phyloP scores from a whole-genome alignment of 176 grass and related monocot genomes.

The Eragrostis curvula region DNA sequence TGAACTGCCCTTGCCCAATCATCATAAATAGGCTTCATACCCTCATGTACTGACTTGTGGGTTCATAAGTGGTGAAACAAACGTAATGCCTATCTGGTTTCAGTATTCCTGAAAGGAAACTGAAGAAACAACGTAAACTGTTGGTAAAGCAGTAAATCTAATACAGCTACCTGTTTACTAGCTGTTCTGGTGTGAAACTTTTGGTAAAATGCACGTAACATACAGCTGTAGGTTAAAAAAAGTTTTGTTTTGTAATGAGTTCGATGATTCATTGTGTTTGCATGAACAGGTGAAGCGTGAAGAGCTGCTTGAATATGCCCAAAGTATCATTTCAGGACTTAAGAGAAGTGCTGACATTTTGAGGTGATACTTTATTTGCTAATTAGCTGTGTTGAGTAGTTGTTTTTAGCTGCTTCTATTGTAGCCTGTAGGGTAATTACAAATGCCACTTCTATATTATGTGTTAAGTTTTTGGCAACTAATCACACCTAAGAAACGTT shows the following conservation, averaged over 20 bases:
- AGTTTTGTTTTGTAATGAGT: conserved; percentile 8
- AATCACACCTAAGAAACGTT: not conserved
- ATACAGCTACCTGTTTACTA: conserved; percentile 4
- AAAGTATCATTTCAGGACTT: conserved; percentile 83
- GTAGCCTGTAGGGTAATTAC: not conserved
- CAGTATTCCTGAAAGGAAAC: not conserved
- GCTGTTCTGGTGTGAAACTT: conserved; percentile 10
- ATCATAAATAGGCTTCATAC: not conserved
- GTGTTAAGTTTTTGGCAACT: conserved; percentile 24
- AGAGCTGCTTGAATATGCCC: conserved; percentile 91
- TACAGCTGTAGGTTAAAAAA: not conserved
- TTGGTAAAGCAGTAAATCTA: conserved; percentile 29
- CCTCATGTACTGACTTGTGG: not conserved
- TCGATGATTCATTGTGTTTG: conserved; percentile 3
- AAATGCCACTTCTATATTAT: not conserved
- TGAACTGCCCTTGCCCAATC: conserved; percentile 2
- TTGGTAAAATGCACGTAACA: conserved; percentile 26
- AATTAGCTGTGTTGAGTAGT: conserved; percentile 18
- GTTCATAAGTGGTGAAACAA: not conserved
- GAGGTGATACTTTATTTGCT: conserved; percentile 67
- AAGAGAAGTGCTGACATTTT: conserved; percentile 89
- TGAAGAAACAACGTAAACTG: not conserved
- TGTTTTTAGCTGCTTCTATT: conserved; percentile 12
- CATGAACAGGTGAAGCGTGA: conserved; percentile 87
- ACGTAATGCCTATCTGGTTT: not conserved